Evolutionary conservation across 2,329 filamentous ascomycete species (phyloP).

Genomic region (Apiospora kogelbergensis): DNA sequence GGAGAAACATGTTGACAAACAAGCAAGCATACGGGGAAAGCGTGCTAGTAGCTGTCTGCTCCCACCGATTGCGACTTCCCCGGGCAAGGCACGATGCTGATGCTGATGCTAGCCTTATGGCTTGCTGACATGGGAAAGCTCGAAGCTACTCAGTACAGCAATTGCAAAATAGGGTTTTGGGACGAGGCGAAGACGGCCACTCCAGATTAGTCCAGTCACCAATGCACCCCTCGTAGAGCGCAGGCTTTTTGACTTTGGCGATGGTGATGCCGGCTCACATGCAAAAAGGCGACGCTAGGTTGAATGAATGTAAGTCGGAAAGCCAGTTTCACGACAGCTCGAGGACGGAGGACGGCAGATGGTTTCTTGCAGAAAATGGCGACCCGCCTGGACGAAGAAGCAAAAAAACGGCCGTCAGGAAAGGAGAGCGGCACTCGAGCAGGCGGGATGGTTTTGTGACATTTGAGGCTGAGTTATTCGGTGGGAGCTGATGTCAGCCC

Average conservation of each 20-base stretch:
- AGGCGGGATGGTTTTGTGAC: neutral
- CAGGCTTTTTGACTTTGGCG: neutral
- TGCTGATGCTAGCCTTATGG: neutral
- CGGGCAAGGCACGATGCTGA: neutral
- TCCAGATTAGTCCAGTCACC: neutral
- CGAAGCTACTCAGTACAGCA: neutral
- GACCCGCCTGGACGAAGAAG: neutral
- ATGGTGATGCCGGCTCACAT: slow-evolving; percentile 7
- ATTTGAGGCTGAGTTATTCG: slow-evolving; percentile 2
- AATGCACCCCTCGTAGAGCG: neutral
- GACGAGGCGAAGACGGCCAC: neutral
- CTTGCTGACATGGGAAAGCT: neutral
- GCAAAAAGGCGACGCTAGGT: neutral
- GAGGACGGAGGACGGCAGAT: neutral
- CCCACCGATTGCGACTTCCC: slow-evolving; percentile 4
- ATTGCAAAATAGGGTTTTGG: neutral
- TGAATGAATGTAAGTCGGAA: slow-evolving; percentile 3
- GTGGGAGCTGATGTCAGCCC: slow-evolving; percentile 2
- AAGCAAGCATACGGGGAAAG: neutral
- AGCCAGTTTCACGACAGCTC: slow-evolving; percentile 6
- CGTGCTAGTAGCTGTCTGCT: neutral
- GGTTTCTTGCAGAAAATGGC: neutral
- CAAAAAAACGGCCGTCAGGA: neutral
- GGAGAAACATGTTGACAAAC: slow-evolving; percentile 52
- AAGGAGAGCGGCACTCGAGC: neutral